phyloP scores from a whole-genome alignment of 768 basidiomycete genomes.

The Xerocomus potaroensis region DNA sequence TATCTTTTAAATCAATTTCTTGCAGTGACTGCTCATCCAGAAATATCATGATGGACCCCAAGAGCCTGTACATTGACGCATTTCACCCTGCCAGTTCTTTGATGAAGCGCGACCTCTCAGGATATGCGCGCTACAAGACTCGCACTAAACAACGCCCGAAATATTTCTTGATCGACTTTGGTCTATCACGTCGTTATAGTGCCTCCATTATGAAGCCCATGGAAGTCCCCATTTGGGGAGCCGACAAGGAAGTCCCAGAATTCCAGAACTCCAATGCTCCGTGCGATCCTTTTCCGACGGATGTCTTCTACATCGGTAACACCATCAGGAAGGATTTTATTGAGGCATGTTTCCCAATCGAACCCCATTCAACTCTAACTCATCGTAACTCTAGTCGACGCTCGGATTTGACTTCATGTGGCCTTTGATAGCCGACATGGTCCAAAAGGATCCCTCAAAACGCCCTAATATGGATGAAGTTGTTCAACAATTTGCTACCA shows the following conservation, averaged over 20 bases:
- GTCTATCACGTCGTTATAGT: conserved; percentile 28
- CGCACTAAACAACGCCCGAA: conserved; percentile 16
- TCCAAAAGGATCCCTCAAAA: neutral
- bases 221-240: conserved; percentile 31
- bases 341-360: neutral
- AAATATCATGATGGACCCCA: conserved; percentile 35
- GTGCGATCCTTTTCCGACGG: conserved; percentile 37
- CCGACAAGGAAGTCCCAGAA: conserved; percentile 40
- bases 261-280: conserved; percentile 18
- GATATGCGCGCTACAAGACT: conserved; percentile 14
- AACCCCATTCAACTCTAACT: neutral
- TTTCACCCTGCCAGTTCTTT: conserved; percentile 22
- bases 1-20: neutral
- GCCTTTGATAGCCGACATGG: neutral
- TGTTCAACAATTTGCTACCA: neutral
- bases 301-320: conserved; percentile 42
- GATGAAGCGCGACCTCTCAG: conserved; percentile 20
- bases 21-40: conserved; percentile 23
- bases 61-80: conserved; percentile 19
- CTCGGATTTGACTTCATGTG: neutral
- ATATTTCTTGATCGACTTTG: conserved; percentile 26
- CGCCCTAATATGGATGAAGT: neutral
- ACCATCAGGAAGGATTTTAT: conserved; percentile 29
- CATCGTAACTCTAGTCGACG: neutral
- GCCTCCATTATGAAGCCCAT: conserved; percentile 19